Base-by-base conservation (phyloP, 441 rosid species). In the Populus tomentosa region DNA sequence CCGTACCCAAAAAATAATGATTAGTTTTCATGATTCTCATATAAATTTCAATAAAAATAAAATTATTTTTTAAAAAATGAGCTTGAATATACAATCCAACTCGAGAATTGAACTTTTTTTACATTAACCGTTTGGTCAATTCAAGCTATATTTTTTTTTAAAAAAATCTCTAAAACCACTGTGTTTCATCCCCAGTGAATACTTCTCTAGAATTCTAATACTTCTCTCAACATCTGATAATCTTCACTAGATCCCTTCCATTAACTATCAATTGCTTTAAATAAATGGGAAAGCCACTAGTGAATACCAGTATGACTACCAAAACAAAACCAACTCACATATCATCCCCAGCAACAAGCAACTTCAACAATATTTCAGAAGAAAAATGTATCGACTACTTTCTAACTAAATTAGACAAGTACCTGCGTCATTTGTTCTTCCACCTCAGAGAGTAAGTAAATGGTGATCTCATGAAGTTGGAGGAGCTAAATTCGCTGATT, bases 381-480 rank as follows among this genome's bases (percentile, higher is more conserved):
- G 46, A 78, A 61, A 68, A 14, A 24, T 11, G 68, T 20, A 21
- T 26, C 13, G 30, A 13, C 33, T 69, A 26, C 64, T 30, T 24
- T 68, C 11, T 7, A 23, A 13, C 66, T 20, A 71, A 76, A 74
- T 56, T 23, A 53, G 71, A 77, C 1, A 16, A 65, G 53, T 69
- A 74, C 79, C 83, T 50, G 70, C 46, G 62, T 30, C 28, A 63
- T 9, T 72, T 26, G 13, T 30, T 40, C 56, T 71, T 75, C 72
- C 4, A 35, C n/a, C 24, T 28, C 28, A 26, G 53, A 76, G 16
- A 10, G 32, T 24, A 50, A 23, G 14, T 14, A 21, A n/a, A 59
- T 6, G 4, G 23, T 20, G 70, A 71, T 77, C 75, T 88, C 81
- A 89, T 61, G 89, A 89, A 56, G 86, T 82, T 77, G 82, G 50